Evolutionary conservation across 306 rosid genomes (phyloP), one percentile per base, ranked within the genome.

Genomic region (Pyrus pyrifolia): DNA sequence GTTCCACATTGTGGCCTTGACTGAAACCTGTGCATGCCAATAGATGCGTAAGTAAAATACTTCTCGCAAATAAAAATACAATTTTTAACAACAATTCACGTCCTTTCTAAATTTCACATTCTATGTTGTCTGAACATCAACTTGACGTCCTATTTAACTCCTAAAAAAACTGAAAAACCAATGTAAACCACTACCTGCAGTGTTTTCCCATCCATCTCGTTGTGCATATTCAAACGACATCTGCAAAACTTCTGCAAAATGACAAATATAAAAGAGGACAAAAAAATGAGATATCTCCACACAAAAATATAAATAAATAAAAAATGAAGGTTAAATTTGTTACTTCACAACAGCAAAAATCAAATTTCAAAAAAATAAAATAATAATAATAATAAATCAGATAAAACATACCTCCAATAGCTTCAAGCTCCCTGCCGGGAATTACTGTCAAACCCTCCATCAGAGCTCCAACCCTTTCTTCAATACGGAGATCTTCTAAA

Each of bases 381-480:
- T 62, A 60, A 38, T 38, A 38, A 38, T 38, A 38, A 38, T 38
- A 38, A 35, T 29, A 15, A 52, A 58, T 38, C 22, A 75, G 31
- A 63, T 53, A 59, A 69, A 71, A 64, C 84, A 63, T 65, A 88
- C 99, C 99, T 85, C 83, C 90, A 79, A 96, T 71, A 60, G 90
- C 86, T 85, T 96, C 93, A 70, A 88, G 87, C 80, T 96, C 99
- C 85, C 85, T 85, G 70, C 98, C 99, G 75, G 99, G 98, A 88
- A 81, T 78, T 84, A 89, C 87, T 79, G 93, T 80, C 67, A 87
- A 77, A 78, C 96, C 96, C 76, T 87, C 90, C 45, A 92, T 80
- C 64, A 96, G 83, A 81, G 87, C 81, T 67, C 75, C 84, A 59
- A 96, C 92, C 86, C 99, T 88, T 87, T 89, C 89, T 83, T 96